These are phyloP conservation scores for Phytophthora pisi DNA, from an alignment of 352 stramenopile genomes.

Conservation along the genomic window DNA sequence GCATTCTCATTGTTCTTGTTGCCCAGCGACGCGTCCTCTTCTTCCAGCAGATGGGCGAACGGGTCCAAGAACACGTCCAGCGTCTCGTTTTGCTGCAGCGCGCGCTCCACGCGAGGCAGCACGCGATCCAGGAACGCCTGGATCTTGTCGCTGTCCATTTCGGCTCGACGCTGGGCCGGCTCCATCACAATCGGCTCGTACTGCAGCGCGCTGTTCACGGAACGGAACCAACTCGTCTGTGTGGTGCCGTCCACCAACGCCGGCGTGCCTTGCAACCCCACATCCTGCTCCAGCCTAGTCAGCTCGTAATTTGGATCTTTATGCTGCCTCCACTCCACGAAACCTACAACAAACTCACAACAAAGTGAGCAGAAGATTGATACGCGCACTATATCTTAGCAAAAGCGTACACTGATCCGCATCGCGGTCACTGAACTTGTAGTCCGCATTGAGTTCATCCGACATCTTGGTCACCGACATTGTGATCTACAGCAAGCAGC, in stretches of 20 bases:
- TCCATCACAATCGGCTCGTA: conserved; percentile 78
- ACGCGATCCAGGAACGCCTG: conserved; percentile 71
- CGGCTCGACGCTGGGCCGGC: conserved; percentile 34
- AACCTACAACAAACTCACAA: conserved; percentile 41
- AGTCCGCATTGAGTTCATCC: conserved; percentile 82
- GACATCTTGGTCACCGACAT: conserved; percentile 85
- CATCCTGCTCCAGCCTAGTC: conserved; percentile 75
- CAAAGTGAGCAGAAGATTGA: not conserved
- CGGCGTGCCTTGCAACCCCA: conserved; percentile 74
- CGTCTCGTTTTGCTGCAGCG: conserved; percentile 86
- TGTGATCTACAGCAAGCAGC: conserved; percentile 49
- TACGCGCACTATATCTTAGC: not conserved
- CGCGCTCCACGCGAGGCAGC: conserved; percentile 73
- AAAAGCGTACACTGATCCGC: conserved; percentile 67
- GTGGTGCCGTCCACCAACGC: conserved; percentile 72
- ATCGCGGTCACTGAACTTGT: conserved; percentile 85
- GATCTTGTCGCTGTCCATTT: conserved; percentile 77
- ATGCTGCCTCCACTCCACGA: conserved; percentile 87
- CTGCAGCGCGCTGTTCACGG: conserved; percentile 81
- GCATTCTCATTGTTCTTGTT: conserved; percentile 88
- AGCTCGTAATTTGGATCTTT: conserved; percentile 88
- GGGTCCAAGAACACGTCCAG: conserved; percentile 86
- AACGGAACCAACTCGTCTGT: conserved; percentile 86
- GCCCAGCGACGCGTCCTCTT: conserved; percentile 58
- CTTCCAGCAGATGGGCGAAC: conserved; percentile 71